These are phyloP conservation scores for Backusella morwellensis DNA, from an alignment of 192 early-diverging fungal genomes.

Conservation along the genomic window DNA sequence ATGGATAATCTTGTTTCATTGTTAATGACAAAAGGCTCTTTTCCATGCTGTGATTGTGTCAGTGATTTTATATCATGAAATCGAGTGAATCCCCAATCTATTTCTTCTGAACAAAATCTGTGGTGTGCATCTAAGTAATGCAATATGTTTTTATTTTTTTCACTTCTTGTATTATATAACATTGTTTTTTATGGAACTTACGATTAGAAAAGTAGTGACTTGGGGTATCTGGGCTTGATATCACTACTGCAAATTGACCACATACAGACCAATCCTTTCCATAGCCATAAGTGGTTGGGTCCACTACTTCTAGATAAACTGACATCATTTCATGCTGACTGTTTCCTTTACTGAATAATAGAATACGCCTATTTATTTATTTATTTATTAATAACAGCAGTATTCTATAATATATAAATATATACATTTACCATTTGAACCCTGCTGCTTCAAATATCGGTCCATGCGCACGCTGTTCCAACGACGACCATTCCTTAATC, in stretches of 20 bases:
- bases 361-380: slow-evolving; percentile 64
- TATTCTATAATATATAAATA: neutral
- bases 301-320: slow-evolving; percentile 75
- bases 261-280: slow-evolving; percentile 74
- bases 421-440: slow-evolving; percentile 13
- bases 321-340: slow-evolving; percentile 64
- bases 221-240: slow-evolving; percentile 73
- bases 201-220: slow-evolving; percentile 49
- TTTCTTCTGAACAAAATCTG: slow-evolving; percentile 76
- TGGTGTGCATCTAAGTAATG: slow-evolving; percentile 60
- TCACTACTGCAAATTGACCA: slow-evolving; percentile 74
- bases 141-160: too few relatives aligned
- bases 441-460: slow-evolving; percentile 19
- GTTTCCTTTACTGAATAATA: slow-evolving; percentile 92
- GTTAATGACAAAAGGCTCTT: slow-evolving; percentile 60
- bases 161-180: too few relatives aligned
- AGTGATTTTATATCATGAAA: slow-evolving; percentile 62
- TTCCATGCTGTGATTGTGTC: slow-evolving; percentile 10
- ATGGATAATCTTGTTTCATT: slow-evolving; percentile 67
- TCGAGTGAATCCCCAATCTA: slow-evolving; percentile 95
- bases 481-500: slow-evolving; percentile 11
- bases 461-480: slow-evolving; percentile 7
- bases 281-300: slow-evolving; percentile 51
- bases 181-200: slow-evolving; percentile 16
- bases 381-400: neutral